These are phyloP conservation scores for Isabelozyma rhagii DNA, from an alignment of 805 yeast species.

Conservation along the genomic window DNA sequence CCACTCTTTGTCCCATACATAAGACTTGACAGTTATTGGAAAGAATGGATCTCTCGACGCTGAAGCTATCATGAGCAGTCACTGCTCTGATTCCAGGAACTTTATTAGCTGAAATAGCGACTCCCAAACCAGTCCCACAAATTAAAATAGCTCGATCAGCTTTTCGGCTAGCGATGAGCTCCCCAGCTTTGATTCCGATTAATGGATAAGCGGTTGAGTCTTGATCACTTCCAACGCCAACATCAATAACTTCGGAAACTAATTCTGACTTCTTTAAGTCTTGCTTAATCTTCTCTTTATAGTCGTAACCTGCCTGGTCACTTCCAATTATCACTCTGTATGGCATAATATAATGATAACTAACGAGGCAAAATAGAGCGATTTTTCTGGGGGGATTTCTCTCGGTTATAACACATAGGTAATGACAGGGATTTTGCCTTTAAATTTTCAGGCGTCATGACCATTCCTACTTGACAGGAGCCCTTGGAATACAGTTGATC, in stretches of 20 bases:
- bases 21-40: conserved; percentile 43
- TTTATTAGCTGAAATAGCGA: conserved; percentile 47
- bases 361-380: too few relatives aligned
- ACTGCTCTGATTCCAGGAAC: conserved; percentile 47
- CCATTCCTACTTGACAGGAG: too few relatives aligned
- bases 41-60: conserved; percentile 43
- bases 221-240: conserved; percentile 33
- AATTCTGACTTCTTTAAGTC: conserved; percentile 26
- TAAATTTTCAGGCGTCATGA: too few relatives aligned
- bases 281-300: conserved; percentile 34
- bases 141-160: conserved; percentile 45
- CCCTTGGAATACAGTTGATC: too few relatives aligned
- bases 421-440: too few relatives aligned
- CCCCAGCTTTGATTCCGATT: conserved; percentile 44
- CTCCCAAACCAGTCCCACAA: conserved; percentile 50
- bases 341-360: background rate
- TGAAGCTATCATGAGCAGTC: conserved; percentile 47
- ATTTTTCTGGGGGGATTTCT: too few relatives aligned
- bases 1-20: conserved; percentile 48
- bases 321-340: conserved; percentile 36
- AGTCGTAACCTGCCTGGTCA: conserved; percentile 45
- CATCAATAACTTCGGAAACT: conserved; percentile 33
- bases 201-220: conserved; percentile 40
- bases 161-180: conserved; percentile 34
- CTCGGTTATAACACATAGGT: too few relatives aligned